These are phyloP conservation scores for Capillidium rhysosporum DNA, from an alignment of 371 early-diverging fungal species.

Conservation along the genomic window DNA sequence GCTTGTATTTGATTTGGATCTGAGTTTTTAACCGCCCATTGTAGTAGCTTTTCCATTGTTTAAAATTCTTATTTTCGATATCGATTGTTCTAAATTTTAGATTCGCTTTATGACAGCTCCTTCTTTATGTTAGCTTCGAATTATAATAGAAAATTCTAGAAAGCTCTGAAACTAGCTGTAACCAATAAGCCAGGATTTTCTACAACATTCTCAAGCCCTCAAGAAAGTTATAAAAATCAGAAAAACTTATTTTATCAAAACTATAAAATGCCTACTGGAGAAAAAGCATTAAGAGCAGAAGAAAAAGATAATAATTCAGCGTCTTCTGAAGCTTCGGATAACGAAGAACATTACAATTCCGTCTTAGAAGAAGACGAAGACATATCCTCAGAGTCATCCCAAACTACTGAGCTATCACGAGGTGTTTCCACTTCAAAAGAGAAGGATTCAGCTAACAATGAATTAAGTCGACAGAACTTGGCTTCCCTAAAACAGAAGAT, in stretches of 20 bases:
- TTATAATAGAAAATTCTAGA: background rate
- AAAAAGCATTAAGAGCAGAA: background rate
- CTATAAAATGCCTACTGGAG: background rate
- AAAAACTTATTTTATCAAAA: background rate
- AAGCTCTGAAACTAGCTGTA: background rate
- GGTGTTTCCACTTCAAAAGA: slow-evolving; percentile 9
- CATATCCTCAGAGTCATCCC: background rate
- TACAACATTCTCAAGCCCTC: background rate
- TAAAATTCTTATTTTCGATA: no score
- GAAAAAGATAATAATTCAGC: slow-evolving; percentile 11
- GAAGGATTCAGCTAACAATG: slow-evolving; percentile 12
- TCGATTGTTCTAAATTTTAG: no score
- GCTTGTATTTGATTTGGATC: slow-evolving; percentile 19
- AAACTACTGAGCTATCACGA: background rate
- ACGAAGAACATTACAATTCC: slow-evolving; percentile 13
- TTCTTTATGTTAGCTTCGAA: background rate
- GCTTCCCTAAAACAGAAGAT: slow-evolving; percentile 43
- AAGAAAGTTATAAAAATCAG: background rate
- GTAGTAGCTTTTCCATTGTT: slow-evolving; percentile 51
- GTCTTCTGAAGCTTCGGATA: slow-evolving; percentile 6
- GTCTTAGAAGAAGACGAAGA: slow-evolving; percentile 11
- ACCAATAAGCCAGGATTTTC: background rate
- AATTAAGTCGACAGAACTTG: slow-evolving; percentile 18
- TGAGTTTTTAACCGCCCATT: slow-evolving; percentile 71
- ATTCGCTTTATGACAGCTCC: no score